phyloP scores from a whole-genome alignment of 2,329 filamentous ascomycete species.

The Fusarium equiseti region DNA sequence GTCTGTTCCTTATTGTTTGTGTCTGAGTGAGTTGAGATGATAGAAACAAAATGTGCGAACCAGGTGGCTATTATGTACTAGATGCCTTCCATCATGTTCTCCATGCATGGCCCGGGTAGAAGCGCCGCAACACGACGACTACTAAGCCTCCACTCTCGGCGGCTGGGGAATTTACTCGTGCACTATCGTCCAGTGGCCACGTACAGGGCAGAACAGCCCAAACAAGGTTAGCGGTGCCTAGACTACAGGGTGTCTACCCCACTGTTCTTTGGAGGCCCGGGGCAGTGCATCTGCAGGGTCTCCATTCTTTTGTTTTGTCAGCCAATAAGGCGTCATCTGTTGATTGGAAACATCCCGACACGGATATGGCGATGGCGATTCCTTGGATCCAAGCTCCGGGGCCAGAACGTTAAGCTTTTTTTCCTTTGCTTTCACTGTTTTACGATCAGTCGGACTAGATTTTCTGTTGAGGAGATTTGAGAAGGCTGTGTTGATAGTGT shows the following conservation, averaged over 20 bases:
- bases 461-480: slow-evolving; percentile 31
- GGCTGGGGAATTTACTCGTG: slow-evolving; percentile 18
- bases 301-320: slow-evolving; percentile 16
- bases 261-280: slow-evolving; percentile 19
- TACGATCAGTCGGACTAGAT: slow-evolving; percentile 2
- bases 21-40: slow-evolving; percentile 16
- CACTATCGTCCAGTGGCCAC: slow-evolving; percentile 19
- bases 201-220: slow-evolving; percentile 7
- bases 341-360: slow-evolving; percentile 17
- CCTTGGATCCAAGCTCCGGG: slow-evolving; percentile 16
- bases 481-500: slow-evolving; percentile 26
- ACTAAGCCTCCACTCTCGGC: slow-evolving; percentile 28
- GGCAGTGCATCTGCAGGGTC: slow-evolving; percentile 33
- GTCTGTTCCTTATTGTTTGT: slow-evolving; percentile 5
- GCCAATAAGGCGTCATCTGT: background rate
- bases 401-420: slow-evolving; percentile 40
- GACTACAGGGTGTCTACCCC: slow-evolving; percentile 5
- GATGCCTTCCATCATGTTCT: slow-evolving; percentile 16
- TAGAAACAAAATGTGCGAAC: slow-evolving; percentile 16
- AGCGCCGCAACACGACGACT: slow-evolving; percentile 31
- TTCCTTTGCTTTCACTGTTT: slow-evolving; percentile 8
- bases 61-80: slow-evolving; percentile 38
- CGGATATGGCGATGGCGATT: slow-evolving; percentile 40
- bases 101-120: background rate
- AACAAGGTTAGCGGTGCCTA: slow-evolving; percentile 3